A percentile compares a stretch with the other conserved stretches of the same genome.
Evolutionary conservation across 768 basidiomycete species (phyloP).

Genomic region (Tylopilus plumbeoviolaceoides): DNA sequence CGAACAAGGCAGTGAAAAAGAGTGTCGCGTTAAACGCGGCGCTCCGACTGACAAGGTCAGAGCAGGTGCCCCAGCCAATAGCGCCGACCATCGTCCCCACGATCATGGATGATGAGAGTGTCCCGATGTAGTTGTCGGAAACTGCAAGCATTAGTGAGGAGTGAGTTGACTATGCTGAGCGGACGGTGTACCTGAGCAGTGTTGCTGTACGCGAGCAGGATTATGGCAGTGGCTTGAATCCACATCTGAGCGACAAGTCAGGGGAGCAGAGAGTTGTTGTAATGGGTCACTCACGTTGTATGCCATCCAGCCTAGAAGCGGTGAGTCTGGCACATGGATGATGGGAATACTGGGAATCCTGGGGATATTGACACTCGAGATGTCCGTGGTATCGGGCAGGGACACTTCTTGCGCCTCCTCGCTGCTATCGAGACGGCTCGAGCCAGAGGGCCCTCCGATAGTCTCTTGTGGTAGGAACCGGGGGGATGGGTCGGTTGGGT

Average conservation of each 20-base stretch:
- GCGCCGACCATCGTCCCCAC: too few relatives aligned
- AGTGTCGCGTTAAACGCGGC: constrained; percentile 91
- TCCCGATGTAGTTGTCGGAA: constrained; percentile 71
- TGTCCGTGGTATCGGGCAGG: too few relatives aligned
- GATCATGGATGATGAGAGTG: too few relatives aligned
- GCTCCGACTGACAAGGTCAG: constrained; percentile 84
- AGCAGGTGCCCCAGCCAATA: too few relatives aligned
- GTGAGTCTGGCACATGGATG: too few relatives aligned
- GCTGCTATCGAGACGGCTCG: too few relatives aligned
- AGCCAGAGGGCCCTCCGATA: too few relatives aligned
- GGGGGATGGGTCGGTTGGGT: too few relatives aligned
- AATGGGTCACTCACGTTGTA: constrained; percentile 63
- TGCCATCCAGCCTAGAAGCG: constrained; percentile 75
- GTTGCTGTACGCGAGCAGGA: constrained; percentile 93
- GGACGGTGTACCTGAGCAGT: constrained; percentile 64
- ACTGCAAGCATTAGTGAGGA: constrained; percentile 40
- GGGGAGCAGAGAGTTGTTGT: constrained; percentile 6
- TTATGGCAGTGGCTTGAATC: constrained; percentile 88
- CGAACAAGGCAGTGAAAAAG: constrained; percentile 87
- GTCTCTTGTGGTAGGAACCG: too few relatives aligned
- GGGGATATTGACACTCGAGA: too few relatives aligned
- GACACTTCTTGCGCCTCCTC: too few relatives aligned
- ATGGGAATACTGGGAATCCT: too few relatives aligned
- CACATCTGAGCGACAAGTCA: constrained; percentile 66
- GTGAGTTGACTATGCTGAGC: constrained; percentile 3